Conservation (phyloP, 371 early-diverging fungal genomes). For the Mortierella sp. region DNA sequence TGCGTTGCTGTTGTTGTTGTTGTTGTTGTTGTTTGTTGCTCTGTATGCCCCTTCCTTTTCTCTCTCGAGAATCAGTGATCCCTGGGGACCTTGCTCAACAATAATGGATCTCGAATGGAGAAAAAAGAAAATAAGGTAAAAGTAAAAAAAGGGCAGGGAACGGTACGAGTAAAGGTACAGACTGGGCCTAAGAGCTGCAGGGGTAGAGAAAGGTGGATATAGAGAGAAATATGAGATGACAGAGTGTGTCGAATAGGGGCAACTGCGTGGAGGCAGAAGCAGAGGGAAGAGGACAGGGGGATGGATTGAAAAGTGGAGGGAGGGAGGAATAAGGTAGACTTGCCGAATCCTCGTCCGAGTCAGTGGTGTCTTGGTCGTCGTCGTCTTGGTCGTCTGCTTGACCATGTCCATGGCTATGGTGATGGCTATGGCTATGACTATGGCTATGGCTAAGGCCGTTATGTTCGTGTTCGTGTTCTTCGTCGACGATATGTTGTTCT, state of each 20-base stretch:
- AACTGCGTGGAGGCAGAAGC: neutral
- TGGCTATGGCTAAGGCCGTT: neutral
- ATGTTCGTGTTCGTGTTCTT: neutral
- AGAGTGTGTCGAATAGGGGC: slow-evolving; percentile 4
- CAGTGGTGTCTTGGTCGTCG: slow-evolving; percentile 1
- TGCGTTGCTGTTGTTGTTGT: neutral
- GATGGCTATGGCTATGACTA: neutral
- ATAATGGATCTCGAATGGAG: neutral
- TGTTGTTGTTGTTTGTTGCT: neutral
- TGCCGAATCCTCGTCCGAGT: slow-evolving; percentile 29
- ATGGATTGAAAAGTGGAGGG: too few relatives aligned
- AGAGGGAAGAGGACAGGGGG: neutral
- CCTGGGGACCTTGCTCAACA: neutral
- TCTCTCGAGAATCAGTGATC: neutral
- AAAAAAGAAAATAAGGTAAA: neutral
- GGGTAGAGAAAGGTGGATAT: neutral
- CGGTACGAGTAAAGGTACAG: neutral
- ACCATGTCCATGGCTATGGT: neutral
- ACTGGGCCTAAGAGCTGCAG: neutral
- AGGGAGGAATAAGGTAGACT: neutral
- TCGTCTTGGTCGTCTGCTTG: neutral
- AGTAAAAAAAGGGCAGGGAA: neutral
- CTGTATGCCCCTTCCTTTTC: neutral
- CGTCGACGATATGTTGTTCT: too few relatives aligned
- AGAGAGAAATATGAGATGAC: too few relatives aligned